Evolutionary conservation across 2,329 filamentous ascomycete genomes (phyloP).

Genomic region (Mollisia scopiformis): DNA sequence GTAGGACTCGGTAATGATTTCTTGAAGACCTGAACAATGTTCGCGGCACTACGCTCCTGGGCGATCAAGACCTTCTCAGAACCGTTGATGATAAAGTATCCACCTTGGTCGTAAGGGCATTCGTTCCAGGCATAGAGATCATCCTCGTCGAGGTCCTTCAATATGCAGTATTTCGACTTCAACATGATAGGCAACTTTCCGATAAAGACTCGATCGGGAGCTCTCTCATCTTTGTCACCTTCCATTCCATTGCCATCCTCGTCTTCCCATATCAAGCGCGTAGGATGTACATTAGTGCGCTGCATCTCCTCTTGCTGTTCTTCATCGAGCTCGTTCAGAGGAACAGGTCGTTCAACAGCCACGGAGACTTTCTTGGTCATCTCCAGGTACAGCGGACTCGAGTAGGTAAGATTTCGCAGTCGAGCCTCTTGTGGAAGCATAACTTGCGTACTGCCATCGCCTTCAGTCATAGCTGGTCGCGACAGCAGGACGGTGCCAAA

Average conservation of each 20-base stretch:
- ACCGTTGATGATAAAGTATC: constrained; percentile 99
- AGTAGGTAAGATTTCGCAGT: constrained; percentile 93
- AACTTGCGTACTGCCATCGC: constrained; percentile 83
- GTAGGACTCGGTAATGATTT: constrained; percentile 92
- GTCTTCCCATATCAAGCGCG: constrained; percentile 62
- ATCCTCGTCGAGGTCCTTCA: constrained; percentile 82
- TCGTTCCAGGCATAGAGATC: constrained; percentile 91
- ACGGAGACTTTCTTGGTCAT: constrained; percentile 85
- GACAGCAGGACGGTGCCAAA: constrained; percentile 90
- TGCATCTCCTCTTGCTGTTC: constrained; percentile 60
- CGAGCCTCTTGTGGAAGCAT: constrained; percentile 94
- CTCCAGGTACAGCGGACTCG: constrained; percentile 85
- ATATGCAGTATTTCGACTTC: constrained; percentile 92
- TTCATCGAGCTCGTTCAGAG: constrained; percentile 69
- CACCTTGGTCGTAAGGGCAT: constrained; percentile 96
- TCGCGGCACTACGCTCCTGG: constrained; percentile 95
- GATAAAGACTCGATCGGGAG: constrained; percentile 71
- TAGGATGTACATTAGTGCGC: constrained; percentile 59
- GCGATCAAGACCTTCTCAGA: constrained; percentile 98
- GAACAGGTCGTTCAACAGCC: constrained; percentile 75
- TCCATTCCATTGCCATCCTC: constrained; percentile 43
- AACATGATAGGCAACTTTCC: constrained; percentile 98
- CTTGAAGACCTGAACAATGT: constrained; percentile 99
- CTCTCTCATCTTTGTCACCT: constrained; percentile 52
- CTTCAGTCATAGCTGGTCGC: constrained; percentile 88